phyloP scores from a whole-genome alignment of 2,329 filamentous ascomycete species.

The Rutstroemia sp. region DNA sequence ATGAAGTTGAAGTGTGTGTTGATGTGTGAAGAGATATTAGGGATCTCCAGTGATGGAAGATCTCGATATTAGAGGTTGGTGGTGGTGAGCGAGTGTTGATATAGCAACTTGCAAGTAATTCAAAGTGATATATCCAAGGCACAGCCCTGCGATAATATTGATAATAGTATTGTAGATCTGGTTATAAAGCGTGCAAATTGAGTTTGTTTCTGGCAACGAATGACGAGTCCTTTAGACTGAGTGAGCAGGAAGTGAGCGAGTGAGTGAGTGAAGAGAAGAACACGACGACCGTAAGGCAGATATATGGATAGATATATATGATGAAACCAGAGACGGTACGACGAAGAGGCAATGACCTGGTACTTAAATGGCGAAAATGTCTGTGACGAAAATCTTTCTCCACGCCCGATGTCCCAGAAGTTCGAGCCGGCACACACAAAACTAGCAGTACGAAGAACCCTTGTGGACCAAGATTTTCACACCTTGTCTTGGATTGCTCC shows the following conservation, averaged over 20 bases:
- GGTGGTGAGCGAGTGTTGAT: neutral
- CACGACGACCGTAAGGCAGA: neutral
- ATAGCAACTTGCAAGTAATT: neutral
- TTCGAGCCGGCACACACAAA: too few relatives aligned
- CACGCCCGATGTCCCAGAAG: too few relatives aligned
- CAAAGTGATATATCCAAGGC: neutral
- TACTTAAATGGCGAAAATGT: constrained; percentile 3
- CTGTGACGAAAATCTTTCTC: neutral
- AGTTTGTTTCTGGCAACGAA: neutral
- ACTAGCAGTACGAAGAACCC: neutral
- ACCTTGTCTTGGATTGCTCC: neutral
- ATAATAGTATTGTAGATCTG: neutral
- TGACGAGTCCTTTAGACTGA: neutral
- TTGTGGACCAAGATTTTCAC: neutral
- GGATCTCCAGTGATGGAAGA: neutral
- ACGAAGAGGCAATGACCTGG: neutral
- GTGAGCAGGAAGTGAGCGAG: neutral
- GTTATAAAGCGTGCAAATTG: neutral
- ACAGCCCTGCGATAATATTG: constrained; percentile 1
- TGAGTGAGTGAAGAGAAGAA: neutral
- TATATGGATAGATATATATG: neutral
- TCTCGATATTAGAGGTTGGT: neutral
- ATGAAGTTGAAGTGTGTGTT: neutral
- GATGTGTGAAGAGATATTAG: neutral
- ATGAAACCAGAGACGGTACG: neutral